Conservation (phyloP, 306 rosid genomes). For the Cicer bijugum region DNA sequence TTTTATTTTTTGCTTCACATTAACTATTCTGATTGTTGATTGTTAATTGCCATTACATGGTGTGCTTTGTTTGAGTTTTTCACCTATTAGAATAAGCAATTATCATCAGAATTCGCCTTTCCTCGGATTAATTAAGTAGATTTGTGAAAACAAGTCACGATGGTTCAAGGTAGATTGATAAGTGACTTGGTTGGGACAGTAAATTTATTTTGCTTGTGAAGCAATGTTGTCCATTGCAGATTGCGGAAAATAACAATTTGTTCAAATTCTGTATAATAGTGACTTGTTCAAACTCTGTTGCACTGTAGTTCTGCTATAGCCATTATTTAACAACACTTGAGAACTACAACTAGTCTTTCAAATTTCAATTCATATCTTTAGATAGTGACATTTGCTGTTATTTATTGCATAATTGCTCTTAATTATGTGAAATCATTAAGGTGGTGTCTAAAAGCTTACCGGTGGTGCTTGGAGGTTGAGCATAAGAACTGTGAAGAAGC, state of each 20-base stretch:
- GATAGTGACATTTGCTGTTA: not conserved
- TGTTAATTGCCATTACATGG: not conserved
- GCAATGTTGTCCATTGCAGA: too few species aligned
- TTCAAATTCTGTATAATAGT: too few species aligned
- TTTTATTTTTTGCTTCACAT: not conserved
- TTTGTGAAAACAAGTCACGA: too few species aligned
- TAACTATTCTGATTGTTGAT: not conserved
- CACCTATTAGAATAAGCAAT: not conserved
- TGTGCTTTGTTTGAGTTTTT: not conserved
- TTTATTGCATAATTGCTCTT: not conserved
- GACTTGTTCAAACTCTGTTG: too few species aligned
- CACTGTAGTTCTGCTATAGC: too few species aligned
- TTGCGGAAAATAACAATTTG: too few species aligned
- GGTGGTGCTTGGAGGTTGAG: not conserved
- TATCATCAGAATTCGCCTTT: not conserved
- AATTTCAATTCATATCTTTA: not conserved
- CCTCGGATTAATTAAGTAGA: not conserved
- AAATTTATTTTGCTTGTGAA: not conserved
- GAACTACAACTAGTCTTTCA: not conserved
- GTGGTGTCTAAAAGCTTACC: not conserved
- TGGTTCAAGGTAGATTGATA: not conserved
- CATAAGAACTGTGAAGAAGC: not conserved
- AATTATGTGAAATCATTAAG: not conserved
- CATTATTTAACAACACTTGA: too few species aligned
- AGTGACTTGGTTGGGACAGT: not conserved